Evolutionary conservation across 129 eudicot genomes (phyloP), one percentile per base, ranked within the genome.

Genomic region (Glebionis coronaria): DNA sequence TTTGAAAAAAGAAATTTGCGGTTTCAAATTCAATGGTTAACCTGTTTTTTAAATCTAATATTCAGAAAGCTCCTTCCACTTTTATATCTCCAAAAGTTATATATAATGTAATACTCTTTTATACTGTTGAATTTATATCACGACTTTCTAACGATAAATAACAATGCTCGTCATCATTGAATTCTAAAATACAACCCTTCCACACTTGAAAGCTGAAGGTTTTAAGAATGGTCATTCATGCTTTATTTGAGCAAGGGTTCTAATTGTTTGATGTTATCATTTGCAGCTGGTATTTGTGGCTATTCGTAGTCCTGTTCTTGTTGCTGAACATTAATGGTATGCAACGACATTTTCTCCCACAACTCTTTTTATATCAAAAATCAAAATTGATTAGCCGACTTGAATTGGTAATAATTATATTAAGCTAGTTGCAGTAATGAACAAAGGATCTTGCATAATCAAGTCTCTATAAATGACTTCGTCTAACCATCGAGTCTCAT

Each of bases 281-380:
- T 45, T 81, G 94, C 94, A 89, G 96, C 76, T 89, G 96, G 96
- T 89, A 83, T 77, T 65, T 89, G 8, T 89, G 96, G 96, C 23
- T 89, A 28, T 81, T 89, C 52, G 90, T 89, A 23, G 82, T 89
- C 42, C 4, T 81, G 11, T 89, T 85, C 83, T 78, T 89, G 82
- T 73, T 89, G 79, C 81, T 89, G 51, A 89, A 89, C 60, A 72
- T 89, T 69, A 28, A 83, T 35, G 96, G 96, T 88, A 77, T 61
- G 87, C 69, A 12, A 11, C 3, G 21, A 7, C 63, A 9, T 20
- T 83, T 23, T 23, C 42, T 74, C 1, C 27, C 54, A 42, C 42
- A 35, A 35, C 13, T 25, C 16, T 42, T 52, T 20, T n/a, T 42
- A 18, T 52, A n/a, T 63, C 23, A 53, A 44, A 42, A 6, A n/a